Conservation (phyloP, 139 green algal species). For the Dunaliella sp. region DNA sequence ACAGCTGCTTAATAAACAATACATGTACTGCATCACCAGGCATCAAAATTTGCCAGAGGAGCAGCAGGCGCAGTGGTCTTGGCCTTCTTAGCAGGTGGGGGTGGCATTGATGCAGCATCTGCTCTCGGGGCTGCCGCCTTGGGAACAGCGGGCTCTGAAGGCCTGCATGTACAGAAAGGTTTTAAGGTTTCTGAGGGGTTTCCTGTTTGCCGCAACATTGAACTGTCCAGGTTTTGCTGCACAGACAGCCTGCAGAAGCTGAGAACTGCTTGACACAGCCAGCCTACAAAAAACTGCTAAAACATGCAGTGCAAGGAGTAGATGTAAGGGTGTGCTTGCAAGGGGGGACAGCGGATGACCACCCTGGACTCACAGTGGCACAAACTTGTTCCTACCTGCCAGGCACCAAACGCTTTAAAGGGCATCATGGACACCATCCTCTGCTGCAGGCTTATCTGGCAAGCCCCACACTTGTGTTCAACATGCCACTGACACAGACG, state of each 20-base stretch:
- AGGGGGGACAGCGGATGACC: neutral
- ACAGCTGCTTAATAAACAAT: too few species aligned
- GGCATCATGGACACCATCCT: too few species aligned
- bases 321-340: too few species aligned
- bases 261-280: neutral
- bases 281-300: neutral
- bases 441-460: neutral
- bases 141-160: neutral
- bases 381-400: neutral
- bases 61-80: constrained; percentile 27
- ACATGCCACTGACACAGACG: neutral
- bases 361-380: neutral
- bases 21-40: constrained; percentile 53
- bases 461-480: neutral
- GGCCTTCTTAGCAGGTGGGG: constrained; percentile 53
- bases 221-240: neutral
- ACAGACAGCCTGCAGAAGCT: too few species aligned
- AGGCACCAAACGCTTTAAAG: neutral
- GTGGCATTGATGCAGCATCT: neutral
- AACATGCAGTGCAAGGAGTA: too few species aligned
- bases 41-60: constrained; percentile 70
- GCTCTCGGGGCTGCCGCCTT: neutral
- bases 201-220: neutral
- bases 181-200: too few species aligned
- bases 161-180: neutral